Percentiles rank a stretch among this genome's conserved stretches.
phyloP scores from a whole-genome alignment of 73 alveolate species.

The Paramecium pentaurelia region DNA sequence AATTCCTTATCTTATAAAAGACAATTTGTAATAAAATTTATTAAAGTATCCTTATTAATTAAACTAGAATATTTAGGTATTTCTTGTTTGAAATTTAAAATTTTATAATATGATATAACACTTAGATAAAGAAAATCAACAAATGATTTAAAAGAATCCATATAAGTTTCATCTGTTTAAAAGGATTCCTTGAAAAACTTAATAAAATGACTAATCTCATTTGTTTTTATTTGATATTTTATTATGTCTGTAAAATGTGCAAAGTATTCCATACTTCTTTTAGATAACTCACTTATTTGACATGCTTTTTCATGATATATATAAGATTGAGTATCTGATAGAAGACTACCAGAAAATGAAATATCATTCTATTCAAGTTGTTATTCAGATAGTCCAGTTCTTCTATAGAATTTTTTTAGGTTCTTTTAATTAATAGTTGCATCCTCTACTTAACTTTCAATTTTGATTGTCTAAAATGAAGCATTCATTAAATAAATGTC shows the following conservation, averaged over 20 bases:
- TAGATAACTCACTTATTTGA: background rate
- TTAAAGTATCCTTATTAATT: background rate
- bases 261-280: background rate
- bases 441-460: background rate
- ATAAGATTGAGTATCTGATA: background rate
- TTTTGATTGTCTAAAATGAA: background rate
- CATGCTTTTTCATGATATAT: background rate
- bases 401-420: background rate
- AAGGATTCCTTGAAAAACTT: background rate
- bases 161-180: background rate
- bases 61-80: background rate
- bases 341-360: background rate
- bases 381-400: background rate
- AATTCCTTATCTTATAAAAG: background rate
- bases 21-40: background rate
- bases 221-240: background rate
- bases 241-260: background rate
- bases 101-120: background rate
- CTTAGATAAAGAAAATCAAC: background rate
- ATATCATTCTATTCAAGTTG: background rate
- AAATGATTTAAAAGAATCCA: background rate
- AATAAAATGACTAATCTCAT: background rate
- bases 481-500: background rate
- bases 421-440: background rate
- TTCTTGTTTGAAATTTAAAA: background rate